Evolutionary conservation across 805 yeast species (phyloP).

Genomic region (Starmerella stigmatis): DNA sequence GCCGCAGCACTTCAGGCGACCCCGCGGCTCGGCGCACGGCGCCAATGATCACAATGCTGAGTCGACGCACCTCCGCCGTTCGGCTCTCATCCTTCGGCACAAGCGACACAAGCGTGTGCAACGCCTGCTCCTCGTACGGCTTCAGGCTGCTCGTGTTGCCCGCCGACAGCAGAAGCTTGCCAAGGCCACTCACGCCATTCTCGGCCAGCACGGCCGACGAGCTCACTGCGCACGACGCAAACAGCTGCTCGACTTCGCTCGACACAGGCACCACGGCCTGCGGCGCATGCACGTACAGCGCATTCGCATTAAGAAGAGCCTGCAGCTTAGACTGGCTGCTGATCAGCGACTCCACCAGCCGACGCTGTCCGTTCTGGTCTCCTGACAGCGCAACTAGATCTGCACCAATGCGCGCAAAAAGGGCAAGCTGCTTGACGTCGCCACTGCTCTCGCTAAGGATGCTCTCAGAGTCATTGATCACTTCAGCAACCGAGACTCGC

Average conservation of each 20-base stretch:
- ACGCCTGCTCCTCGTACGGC: conserved; percentile 32
- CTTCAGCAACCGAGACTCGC: conserved; percentile 52
- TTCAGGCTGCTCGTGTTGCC: conserved; percentile 15
- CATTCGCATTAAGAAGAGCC: conserved; percentile 25
- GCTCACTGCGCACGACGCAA: conserved; percentile 6
- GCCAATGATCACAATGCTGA: conserved; percentile 63
- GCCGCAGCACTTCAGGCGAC: conserved; percentile 42
- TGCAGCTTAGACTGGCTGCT: conserved; percentile 12
- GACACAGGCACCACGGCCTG: conserved; percentile 24
- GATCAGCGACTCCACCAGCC: conserved; percentile 25
- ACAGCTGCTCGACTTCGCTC: conserved; percentile 5
- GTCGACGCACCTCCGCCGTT: conserved; percentile 68
- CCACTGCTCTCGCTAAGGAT: conserved; percentile 29
- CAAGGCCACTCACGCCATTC: conserved; percentile 67
- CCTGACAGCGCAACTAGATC: conserved; percentile 36
- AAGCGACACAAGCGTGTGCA: conserved; percentile 38
- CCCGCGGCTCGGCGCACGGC: conserved; percentile 56
- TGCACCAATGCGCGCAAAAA: conserved; percentile 39
- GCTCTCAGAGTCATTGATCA: conserved; percentile 60
- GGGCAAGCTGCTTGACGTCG: conserved; percentile 28
- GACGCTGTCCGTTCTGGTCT: conserved; percentile 29
- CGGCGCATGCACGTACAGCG: conserved; percentile 28
- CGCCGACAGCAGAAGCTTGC: conserved; percentile 52
- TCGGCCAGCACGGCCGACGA: conserved; percentile 40
- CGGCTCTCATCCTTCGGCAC: conserved; percentile 46